Percentiles rank a stretch among this genome's conserved stretches.
These are phyloP conservation scores for Ascochyta pisi DNA, from an alignment of 2,329 filamentous ascomycete species.

Conservation along the genomic window DNA sequence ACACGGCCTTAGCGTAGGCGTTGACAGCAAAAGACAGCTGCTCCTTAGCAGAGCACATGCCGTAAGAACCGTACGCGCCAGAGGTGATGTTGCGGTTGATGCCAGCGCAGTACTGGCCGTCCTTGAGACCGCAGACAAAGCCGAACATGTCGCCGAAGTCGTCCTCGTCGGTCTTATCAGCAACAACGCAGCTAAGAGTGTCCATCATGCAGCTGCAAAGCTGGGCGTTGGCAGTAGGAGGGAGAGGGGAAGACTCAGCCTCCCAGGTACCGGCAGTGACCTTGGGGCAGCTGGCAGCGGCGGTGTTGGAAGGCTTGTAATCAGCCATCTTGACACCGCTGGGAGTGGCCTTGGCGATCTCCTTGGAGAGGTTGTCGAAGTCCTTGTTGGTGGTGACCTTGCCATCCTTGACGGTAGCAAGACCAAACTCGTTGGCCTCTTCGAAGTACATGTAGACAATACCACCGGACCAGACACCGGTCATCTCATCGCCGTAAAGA, in stretches of 20 bases:
- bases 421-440: constrained; percentile 87
- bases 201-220: constrained; percentile 88
- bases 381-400: constrained; percentile 67
- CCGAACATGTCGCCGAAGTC: constrained; percentile 74
- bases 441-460: constrained; percentile 99
- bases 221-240: constrained; percentile 77
- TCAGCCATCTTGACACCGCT: constrained; percentile 67
- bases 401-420: constrained; percentile 67
- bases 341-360: constrained; percentile 72
- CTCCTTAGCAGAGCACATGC: constrained; percentile 74
- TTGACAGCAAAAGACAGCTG: constrained; percentile 78
- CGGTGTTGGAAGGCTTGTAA: constrained; percentile 78
- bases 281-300: constrained; percentile 73
- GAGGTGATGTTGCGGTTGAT: constrained; percentile 71
- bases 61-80: constrained; percentile 77
- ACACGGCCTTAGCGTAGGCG: constrained; percentile 62
- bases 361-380: constrained; percentile 67
- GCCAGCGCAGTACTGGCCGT: constrained; percentile 66
- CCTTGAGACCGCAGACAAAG: constrained; percentile 69
- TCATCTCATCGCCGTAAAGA: constrained; percentile 84
- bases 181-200: constrained; percentile 73
- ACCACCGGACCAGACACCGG: constrained; percentile 86
- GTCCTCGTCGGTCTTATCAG: constrained; percentile 60
- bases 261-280: constrained; percentile 68
- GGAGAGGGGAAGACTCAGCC: constrained; percentile 71